These are phyloP conservation scores for Geoglossum glabrum DNA, from an alignment of 495 filamentous ascomycete genomes.

Conservation along the genomic window DNA sequence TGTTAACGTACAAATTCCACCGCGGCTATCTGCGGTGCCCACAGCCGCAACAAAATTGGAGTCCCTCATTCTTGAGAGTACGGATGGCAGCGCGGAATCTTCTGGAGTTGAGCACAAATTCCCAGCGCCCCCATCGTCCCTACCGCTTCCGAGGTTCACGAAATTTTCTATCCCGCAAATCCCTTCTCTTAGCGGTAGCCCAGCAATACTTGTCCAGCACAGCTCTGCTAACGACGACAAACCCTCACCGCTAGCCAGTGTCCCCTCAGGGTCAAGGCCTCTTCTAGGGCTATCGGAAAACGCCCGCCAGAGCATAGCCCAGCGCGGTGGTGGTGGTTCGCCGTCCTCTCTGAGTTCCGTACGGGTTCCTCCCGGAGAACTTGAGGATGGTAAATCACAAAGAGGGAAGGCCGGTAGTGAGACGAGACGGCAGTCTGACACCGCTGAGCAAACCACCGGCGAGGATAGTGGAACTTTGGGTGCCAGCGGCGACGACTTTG, in stretches of 20 bases:
- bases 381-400: not conserved
- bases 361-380: not conserved
- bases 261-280: not conserved
- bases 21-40: not conserved
- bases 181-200: not conserved
- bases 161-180: not conserved
- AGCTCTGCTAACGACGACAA: not conserved
- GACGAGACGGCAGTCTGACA: not conserved
- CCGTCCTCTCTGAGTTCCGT: not conserved
- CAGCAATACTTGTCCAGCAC: not conserved
- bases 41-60: not conserved
- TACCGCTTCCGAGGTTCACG: not conserved
- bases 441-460: not conserved
- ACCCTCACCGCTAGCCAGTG: not conserved
- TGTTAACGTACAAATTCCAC: not conserved
- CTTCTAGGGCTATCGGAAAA: not conserved
- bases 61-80: not conserved
- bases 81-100: not conserved
- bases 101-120: not conserved
- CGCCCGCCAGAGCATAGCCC: not conserved
- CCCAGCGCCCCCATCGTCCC: not conserved
- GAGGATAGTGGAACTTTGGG: not conserved
- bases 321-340: not conserved
- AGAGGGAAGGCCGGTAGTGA: not conserved
- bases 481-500: not conserved